These are phyloP conservation scores for Malassezia japonica DNA, from an alignment of 1,284 basidiomycete species.

Conservation along the genomic window DNA sequence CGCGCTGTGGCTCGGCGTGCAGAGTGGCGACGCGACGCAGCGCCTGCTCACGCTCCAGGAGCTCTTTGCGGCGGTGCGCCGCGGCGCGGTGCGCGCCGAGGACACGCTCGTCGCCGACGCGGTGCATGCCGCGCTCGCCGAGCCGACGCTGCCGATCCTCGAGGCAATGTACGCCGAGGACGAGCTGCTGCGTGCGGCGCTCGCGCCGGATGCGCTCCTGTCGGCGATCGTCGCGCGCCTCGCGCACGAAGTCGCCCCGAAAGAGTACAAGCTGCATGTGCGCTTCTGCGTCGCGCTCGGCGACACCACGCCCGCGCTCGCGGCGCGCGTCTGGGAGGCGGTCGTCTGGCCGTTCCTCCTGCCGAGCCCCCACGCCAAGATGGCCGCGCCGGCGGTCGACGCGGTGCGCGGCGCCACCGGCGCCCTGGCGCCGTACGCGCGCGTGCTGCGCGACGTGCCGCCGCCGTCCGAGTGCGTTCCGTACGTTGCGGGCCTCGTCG, in stretches of 20 bases:
- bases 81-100: conserved; percentile 15
- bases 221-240: conserved; percentile 18
- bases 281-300: conserved; percentile 13
- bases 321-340: conserved; percentile 14
- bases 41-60: conserved; percentile 26
- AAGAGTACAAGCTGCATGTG: conserved; percentile 22
- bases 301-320: conserved; percentile 15
- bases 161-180: conserved; percentile 24
- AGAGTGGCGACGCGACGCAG: conserved; percentile 28
- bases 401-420: neutral
- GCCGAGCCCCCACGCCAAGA: conserved; percentile 2
- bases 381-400: neutral
- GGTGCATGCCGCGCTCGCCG: conserved; percentile 25
- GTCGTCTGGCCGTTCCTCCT: conserved; percentile 22
- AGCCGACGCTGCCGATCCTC: conserved; percentile 25
- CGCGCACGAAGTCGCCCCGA: conserved; percentile 9
- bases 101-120: conserved; percentile 35
- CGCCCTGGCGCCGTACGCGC: neutral
- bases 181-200: conserved; percentile 18
- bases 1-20: conserved; percentile 38
- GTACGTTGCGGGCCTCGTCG: neutral
- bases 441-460: neutral
- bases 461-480: neutral
- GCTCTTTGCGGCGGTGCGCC: conserved; percentile 22
- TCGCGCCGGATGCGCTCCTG: conserved; percentile 18